phyloP scores from a whole-genome alignment of 768 basidiomycete species.

The Trametopsis cervina region DNA sequence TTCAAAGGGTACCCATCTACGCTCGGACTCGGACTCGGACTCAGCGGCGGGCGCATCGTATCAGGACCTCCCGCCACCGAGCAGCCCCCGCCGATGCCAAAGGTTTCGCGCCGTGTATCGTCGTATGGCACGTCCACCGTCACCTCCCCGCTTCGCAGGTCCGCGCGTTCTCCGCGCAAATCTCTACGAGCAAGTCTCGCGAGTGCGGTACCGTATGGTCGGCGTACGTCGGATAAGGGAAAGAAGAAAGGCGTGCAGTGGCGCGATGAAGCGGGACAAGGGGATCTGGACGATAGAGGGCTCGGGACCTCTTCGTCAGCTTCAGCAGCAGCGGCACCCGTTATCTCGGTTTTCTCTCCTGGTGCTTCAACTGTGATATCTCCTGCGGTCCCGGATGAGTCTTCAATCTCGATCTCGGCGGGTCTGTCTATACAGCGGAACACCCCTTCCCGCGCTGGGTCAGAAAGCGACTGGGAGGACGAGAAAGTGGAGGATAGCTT shows the following conservation, averaged over 20 bases:
- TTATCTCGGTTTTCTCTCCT: slow-evolving; percentile 14
- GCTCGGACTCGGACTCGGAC: too few relatives aligned
- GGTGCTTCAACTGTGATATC: too few relatives aligned
- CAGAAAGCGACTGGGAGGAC: slow-evolving; percentile 89
- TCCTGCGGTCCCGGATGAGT: slow-evolving; percentile 3
- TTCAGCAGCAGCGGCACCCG: too few relatives aligned
- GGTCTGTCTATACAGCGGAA: slow-evolving; percentile 13
- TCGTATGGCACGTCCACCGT: slow-evolving; percentile 33
- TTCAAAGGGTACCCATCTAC: slow-evolving; percentile 46
- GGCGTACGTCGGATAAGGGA: slow-evolving; percentile 56
- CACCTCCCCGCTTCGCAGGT: slow-evolving; percentile 34
- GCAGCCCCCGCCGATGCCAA: slow-evolving; percentile 30
- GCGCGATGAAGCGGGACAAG: slow-evolving; percentile 83
- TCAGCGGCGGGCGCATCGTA: slow-evolving; percentile 37
- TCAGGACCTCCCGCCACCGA: slow-evolving; percentile 38
- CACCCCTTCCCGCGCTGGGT: slow-evolving; percentile 31
- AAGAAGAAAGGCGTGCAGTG: slow-evolving; percentile 77
- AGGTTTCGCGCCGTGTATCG: slow-evolving; percentile 36
- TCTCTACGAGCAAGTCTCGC: slow-evolving; percentile 61
- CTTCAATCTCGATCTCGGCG: slow-evolving; percentile 1
- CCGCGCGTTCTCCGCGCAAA: slow-evolving; percentile 52
- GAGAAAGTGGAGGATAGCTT: slow-evolving; percentile 79
- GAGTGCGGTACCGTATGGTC: slow-evolving; percentile 47
- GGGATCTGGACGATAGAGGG: slow-evolving; percentile 64
- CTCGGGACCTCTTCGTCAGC: slow-evolving; percentile 11